Percentiles rank a stretch among this genome's conserved stretches.
These are phyloP conservation scores for Sclerotinia spermophila DNA, from an alignment of 2,329 filamentous ascomycete genomes.

Conservation along the genomic window DNA sequence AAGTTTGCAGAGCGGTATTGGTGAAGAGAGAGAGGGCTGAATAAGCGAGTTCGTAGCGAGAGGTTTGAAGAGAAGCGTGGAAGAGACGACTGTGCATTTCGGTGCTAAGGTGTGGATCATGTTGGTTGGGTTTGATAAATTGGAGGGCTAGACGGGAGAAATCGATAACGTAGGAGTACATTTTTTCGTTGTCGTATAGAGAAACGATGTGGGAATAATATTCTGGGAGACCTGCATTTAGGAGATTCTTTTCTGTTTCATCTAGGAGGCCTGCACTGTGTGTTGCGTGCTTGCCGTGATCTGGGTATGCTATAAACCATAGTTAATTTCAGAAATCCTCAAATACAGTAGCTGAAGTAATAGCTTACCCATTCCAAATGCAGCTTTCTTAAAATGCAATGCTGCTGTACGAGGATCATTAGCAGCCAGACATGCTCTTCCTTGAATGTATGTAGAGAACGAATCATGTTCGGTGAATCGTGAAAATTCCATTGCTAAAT, in stretches of 20 bases:
- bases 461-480: conserved; percentile 54
- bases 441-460: conserved; percentile 79
- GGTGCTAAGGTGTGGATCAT: conserved; percentile 45
- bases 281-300: conserved; percentile 34
- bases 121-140: conserved; percentile 41
- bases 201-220: conserved; percentile 86
- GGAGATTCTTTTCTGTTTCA: conserved; percentile 65
- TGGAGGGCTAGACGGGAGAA: conserved; percentile 76
- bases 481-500: conserved; percentile 55
- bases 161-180: conserved; percentile 77
- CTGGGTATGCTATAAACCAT: conserved; percentile 27
- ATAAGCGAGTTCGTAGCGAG: conserved; percentile 79
- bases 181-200: conserved; percentile 74
- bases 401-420: conserved; percentile 72
- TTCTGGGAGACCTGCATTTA: conserved; percentile 69
- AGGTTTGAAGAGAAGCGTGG: conserved; percentile 72
- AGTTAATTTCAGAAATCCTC: conserved; percentile 2
- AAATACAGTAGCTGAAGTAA: no score
- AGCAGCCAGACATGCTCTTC: conserved; percentile 69
- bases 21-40: conserved; percentile 70
- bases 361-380: conserved; percentile 73
- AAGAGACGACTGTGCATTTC: conserved; percentile 84
- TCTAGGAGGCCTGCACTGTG: conserved; percentile 67
- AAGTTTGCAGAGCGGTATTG: conserved; percentile 66
- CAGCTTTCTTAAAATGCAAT: conserved; percentile 75